A percentile compares a stretch with the other conserved stretches of the same genome.
phyloP scores from a whole-genome alignment of 768 basidiomycete genomes.

The Suillus placidus region DNA sequence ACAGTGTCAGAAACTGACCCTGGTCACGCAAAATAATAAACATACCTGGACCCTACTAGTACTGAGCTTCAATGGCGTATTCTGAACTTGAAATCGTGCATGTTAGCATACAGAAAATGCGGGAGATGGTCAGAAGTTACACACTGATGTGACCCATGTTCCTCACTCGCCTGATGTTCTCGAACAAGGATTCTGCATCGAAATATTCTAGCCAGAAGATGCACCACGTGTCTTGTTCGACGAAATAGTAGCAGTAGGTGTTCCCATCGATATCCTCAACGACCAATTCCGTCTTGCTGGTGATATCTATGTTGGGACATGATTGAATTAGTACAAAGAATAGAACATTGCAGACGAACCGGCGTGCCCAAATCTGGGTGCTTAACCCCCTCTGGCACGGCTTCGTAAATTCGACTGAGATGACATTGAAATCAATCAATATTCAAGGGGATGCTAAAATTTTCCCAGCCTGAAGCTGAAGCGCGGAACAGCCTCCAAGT shows the following conservation, averaged over 20 bases:
- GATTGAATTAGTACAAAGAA: not conserved
- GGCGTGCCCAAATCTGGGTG: not conserved
- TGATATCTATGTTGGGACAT: slow-evolving; percentile 24
- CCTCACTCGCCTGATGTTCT: slow-evolving; percentile 40
- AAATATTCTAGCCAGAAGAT: slow-evolving; percentile 52
- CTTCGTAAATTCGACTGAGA: not conserved
- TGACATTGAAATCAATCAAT: not conserved
- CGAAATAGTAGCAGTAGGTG: slow-evolving; percentile 45
- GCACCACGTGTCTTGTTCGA: slow-evolving; percentile 41
- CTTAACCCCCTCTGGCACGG: not conserved
- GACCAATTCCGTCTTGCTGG: slow-evolving; percentile 41
- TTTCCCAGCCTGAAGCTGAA: not conserved
- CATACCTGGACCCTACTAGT: slow-evolving; percentile 22
- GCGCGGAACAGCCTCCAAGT: not conserved
- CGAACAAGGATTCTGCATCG: slow-evolving; percentile 34
- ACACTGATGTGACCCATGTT: slow-evolving; percentile 44
- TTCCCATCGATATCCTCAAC: slow-evolving; percentile 22
- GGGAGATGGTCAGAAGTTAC: slow-evolving; percentile 13
- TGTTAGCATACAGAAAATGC: not conserved
- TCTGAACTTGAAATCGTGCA: slow-evolving; percentile 13
- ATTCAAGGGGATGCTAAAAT: not conserved
- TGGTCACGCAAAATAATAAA: not conserved
- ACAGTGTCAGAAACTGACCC: not conserved
- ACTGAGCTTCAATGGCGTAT: slow-evolving; percentile 20
- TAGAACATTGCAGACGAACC: slow-evolving; percentile 2